A percentile compares a stretch with the other conserved stretches of the same genome.
Evolutionary conservation across 176 grass and related monocot genomes (phyloP).

Genomic region (Alloteropsis semialata): DNA sequence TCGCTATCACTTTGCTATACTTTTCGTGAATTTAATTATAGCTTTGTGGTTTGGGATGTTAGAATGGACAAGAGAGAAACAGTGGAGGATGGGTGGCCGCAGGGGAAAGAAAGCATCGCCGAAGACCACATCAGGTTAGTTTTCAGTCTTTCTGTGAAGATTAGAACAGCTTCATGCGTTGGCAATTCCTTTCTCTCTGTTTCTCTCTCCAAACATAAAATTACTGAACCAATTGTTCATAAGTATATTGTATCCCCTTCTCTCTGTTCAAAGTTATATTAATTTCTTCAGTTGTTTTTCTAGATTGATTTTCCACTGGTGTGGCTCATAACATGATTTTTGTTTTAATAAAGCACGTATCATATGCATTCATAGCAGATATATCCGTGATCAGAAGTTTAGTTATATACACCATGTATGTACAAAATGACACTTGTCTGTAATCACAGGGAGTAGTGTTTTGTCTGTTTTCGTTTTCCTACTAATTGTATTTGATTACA

Average conservation of each 20-base stretch:
- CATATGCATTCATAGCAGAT: background rate
- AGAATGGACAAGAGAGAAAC: slow-evolving; percentile 18
- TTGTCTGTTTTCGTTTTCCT: background rate
- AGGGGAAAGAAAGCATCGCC: slow-evolving; percentile 32
- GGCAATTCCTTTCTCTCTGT: background rate
- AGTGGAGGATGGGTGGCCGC: slow-evolving; percentile 42
- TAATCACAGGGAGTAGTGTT: background rate
- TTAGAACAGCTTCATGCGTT: background rate
- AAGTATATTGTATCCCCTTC: background rate
- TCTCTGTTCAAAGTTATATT: background rate
- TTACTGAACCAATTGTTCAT: background rate
- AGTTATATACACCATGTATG: too few relatives aligned
- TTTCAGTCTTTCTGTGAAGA: background rate
- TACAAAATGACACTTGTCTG: background rate
- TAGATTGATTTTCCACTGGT: background rate
- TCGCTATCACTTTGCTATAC: background rate
- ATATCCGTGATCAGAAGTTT: too few relatives aligned
- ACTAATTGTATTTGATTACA: background rate
- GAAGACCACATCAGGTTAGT: slow-evolving; percentile 45
- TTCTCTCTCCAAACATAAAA: background rate
- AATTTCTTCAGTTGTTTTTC: background rate
- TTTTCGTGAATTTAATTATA: slow-evolving; percentile 1
- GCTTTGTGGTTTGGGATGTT: slow-evolving; percentile 15
- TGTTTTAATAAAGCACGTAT: background rate
- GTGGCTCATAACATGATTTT: background rate